Percentiles rank a stretch among this genome's conserved stretches.
phyloP scores from a whole-genome alignment of 305 asterid species.

The Withania somnifera region DNA sequence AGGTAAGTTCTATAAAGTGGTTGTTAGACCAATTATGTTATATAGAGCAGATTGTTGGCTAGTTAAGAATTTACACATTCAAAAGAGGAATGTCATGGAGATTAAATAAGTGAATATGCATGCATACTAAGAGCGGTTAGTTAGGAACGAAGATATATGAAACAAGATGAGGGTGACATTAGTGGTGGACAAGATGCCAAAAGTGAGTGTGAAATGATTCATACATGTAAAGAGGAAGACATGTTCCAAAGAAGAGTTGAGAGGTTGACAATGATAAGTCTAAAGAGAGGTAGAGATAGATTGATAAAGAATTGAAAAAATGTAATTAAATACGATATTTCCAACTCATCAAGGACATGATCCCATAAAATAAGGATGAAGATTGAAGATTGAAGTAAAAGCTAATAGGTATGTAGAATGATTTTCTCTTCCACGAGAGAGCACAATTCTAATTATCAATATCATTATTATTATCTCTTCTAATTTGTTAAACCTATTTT shows the following conservation, averaged over 20 bases:
- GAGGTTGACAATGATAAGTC: too few species aligned
- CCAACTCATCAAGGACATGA: fast-evolving
- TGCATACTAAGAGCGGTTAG: not conserved
- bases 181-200: not conserved
- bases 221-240: not conserved
- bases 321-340: not conserved
- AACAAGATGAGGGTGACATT: not conserved
- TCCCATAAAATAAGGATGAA: too few species aligned
- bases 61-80: not conserved
- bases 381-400: too few species aligned
- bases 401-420: too few species aligned
- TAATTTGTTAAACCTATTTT: too few species aligned
- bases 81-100: not conserved
- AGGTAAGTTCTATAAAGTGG: not conserved
- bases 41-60: not conserved
- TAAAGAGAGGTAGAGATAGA: not conserved
- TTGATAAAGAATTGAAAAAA: not conserved
- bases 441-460: too few species aligned
- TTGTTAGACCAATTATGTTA: not conserved
- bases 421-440: too few species aligned
- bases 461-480: too few species aligned
- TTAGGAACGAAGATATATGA: not conserved
- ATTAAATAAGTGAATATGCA: not conserved
- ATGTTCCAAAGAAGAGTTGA: too few species aligned
- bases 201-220: not conserved